A percentile compares a stretch with the other conserved stretches of the same genome.
phyloP scores from a whole-genome alignment of 2,329 filamentous ascomycete species.

The Neonectria sp. region DNA sequence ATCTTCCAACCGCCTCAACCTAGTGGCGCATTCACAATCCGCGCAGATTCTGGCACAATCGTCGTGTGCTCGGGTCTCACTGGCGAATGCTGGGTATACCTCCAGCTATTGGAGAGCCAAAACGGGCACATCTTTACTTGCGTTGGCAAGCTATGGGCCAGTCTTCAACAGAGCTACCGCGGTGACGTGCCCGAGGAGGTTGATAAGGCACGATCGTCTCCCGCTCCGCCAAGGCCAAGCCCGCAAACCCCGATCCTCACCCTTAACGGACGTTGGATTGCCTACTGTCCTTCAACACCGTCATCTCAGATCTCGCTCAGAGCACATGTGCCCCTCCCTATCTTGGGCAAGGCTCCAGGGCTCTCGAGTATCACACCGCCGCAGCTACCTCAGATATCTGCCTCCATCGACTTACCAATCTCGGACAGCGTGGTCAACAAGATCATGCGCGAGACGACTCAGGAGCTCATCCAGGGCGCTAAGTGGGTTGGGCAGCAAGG shows the following conservation, averaged over 20 bases:
- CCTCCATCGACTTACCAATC: slow-evolving; percentile 80
- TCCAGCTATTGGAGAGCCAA: slow-evolving; percentile 61
- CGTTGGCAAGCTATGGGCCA: slow-evolving; percentile 93
- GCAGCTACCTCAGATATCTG: slow-evolving; percentile 76
- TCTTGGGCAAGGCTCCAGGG: slow-evolving; percentile 69
- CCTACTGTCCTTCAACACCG: slow-evolving; percentile 81
- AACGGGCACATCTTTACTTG: slow-evolving; percentile 71
- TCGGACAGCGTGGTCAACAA: slow-evolving; percentile 81
- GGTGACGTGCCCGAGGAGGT: slow-evolving; percentile 64
- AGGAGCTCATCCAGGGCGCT: slow-evolving; percentile 82
- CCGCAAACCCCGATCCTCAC: slow-evolving; percentile 77
- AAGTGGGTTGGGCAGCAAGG: slow-evolving; percentile 85
- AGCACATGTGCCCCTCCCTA: slow-evolving; percentile 73
- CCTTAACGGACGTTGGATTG: slow-evolving; percentile 81
- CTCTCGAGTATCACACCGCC: slow-evolving; percentile 76
- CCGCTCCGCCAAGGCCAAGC: slow-evolving; percentile 57
- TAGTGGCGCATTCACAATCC: slow-evolving; percentile 80
- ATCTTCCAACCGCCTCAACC: slow-evolving; percentile 79
- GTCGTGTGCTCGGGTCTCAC: slow-evolving; percentile 85
- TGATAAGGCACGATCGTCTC: slow-evolving; percentile 56
- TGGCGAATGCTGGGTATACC: slow-evolving; percentile 88
- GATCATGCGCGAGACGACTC: slow-evolving; percentile 83
- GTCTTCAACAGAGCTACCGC: slow-evolving; percentile 75
- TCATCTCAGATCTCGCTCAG: slow-evolving; percentile 80
- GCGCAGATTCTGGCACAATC: slow-evolving; percentile 80